phyloP scores from a whole-genome alignment of 1,284 basidiomycete genomes.

The Vanrija sp. region DNA sequence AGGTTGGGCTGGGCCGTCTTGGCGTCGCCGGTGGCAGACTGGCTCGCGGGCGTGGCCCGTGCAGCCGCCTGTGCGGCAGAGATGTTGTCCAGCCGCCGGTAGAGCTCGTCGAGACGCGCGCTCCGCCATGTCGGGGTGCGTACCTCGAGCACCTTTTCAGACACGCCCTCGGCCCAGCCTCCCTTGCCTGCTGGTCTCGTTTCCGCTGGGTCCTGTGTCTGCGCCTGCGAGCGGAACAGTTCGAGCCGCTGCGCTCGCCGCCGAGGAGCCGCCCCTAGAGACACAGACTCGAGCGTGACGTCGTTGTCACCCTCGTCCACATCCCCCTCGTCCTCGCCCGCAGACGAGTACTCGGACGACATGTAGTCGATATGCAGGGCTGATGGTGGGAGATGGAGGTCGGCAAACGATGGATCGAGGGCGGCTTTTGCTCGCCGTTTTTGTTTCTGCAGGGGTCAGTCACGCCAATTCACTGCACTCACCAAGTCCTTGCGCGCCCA shows the following conservation, averaged over 20 bases:
- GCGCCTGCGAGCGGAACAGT: constrained; percentile 1
- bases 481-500: constrained; percentile 49
- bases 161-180: constrained; percentile 50
- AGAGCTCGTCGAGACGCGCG: constrained; percentile 33
- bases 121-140: constrained; percentile 45
- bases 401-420: constrained; percentile 21
- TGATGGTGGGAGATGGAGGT: constrained; percentile 21
- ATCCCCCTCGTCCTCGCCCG: constrained; percentile 33
- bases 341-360: constrained; percentile 48
- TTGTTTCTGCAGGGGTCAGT: constrained; percentile 37
- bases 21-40: constrained; percentile 2
- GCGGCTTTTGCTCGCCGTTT: constrained; percentile 40
- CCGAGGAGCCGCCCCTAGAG: background rate
- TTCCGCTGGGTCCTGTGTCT: background rate
- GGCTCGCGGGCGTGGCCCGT: constrained; percentile 16
- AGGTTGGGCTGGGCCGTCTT: background rate
- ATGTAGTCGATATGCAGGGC: constrained; percentile 47
- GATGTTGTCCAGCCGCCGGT: constrained; percentile 33
- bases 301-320: constrained; percentile 4
- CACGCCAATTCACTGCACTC: constrained; percentile 8
- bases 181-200: constrained; percentile 63
- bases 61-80: constrained; percentile 17
- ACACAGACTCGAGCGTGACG: background rate
- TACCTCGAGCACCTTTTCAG: constrained; percentile 72
- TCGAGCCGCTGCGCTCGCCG: constrained; percentile 11